A percentile compares a stretch with the other conserved stretches of the same genome.
These are phyloP conservation scores for Erythrophleum fordii DNA, from an alignment of 306 rosid species.

Conservation along the genomic window DNA sequence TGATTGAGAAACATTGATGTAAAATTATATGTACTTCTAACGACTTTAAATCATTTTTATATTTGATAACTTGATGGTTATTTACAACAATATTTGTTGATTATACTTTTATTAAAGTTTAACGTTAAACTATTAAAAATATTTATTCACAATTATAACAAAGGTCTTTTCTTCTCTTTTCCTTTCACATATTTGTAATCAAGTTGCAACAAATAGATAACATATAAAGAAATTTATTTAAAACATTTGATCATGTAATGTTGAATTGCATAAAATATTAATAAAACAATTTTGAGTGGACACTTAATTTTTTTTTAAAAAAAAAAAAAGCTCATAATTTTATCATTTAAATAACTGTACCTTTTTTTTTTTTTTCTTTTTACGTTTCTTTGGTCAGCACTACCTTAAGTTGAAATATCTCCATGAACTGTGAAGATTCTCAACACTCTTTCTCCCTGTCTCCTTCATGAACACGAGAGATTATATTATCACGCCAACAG, in stretches of 20 bases:
- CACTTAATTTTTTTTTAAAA: too few species aligned
- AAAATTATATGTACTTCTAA: not conserved
- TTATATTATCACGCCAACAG: not conserved
- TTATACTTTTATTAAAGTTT: not conserved
- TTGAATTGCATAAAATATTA: too few species aligned
- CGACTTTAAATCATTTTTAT: not conserved
- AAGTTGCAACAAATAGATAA: too few species aligned
- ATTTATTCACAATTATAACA: too few species aligned
- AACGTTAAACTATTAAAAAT: too few species aligned
- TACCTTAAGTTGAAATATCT: not conserved
- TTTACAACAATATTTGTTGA: not conserved
- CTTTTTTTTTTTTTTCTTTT: not conserved
- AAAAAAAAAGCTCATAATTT: too few species aligned
- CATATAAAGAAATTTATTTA: too few species aligned
- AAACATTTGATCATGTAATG: too few species aligned
- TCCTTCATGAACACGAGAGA: not conserved
- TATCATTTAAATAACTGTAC: not conserved
- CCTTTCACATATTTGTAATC: too few species aligned
- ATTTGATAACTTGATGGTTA: not conserved
- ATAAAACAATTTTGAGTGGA: too few species aligned
- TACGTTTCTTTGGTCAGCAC: not conserved
- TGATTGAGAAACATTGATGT: not conserved
- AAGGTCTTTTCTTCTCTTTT: too few species aligned
- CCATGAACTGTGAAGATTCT: not conserved
- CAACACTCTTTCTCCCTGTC: not conserved